Conservation (phyloP, 148 eudicot genomes). For the Bassia scoparia region DNA sequence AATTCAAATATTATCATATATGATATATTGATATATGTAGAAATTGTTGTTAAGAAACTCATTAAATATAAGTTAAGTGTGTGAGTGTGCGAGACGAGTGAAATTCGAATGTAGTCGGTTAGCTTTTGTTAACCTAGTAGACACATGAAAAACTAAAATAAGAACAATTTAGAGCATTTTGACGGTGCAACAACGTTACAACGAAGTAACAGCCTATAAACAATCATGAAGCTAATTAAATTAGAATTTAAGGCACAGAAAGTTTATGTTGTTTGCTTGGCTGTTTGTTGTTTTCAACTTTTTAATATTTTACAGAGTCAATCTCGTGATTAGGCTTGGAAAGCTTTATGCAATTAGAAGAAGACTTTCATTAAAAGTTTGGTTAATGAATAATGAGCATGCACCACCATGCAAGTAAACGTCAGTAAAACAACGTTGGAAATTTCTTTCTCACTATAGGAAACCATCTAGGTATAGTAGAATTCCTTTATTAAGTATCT, state of each 20-base stretch:
- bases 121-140: too few relatives aligned
- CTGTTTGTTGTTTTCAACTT: not conserved
- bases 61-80: too few relatives aligned
- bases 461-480: too few relatives aligned
- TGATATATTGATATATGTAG: too few relatives aligned
- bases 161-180: not conserved
- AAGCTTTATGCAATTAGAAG: not conserved
- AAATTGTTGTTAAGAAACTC: too few relatives aligned
- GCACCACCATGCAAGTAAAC: not conserved
- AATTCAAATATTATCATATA: too few relatives aligned
- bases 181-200: not conserved
- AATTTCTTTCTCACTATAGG: not conserved
- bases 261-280: not conserved
- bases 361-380: not conserved
- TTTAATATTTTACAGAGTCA: not conserved
- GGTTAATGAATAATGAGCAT: not conserved
- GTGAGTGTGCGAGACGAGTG: too few relatives aligned
- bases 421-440: not conserved
- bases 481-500: too few relatives aligned
- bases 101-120: too few relatives aligned
- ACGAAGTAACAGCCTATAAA: not conserved
- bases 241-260: not conserved
- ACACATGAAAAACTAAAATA: too few relatives aligned
- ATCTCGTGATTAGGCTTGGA: constrained; percentile 8
- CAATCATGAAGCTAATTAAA: not conserved